phyloP scores from a whole-genome alignment of 106 monocot genomes.

The Platanthera zijinensis region DNA sequence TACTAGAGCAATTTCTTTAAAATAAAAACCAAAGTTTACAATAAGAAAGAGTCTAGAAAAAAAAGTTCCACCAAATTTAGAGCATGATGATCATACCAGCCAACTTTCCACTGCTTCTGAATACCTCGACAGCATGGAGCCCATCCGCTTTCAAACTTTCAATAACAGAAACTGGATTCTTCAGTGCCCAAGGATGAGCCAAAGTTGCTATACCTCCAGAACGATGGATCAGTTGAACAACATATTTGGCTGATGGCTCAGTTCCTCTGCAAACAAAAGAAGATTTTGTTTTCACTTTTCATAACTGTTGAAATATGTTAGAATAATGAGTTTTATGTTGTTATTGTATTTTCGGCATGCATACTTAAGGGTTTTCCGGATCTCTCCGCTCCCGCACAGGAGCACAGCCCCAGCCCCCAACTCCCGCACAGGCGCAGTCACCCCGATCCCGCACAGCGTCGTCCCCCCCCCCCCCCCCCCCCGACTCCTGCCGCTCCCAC shows the following conservation, averaged over 20 bases:
- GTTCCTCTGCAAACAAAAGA: slow-evolving; percentile 40
- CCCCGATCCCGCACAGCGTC: too few relatives aligned
- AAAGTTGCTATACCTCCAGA: slow-evolving; percentile 79
- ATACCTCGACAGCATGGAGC: slow-evolving; percentile 86
- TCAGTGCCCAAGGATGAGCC: slow-evolving; percentile 93
- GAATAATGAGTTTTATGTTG: too few relatives aligned
- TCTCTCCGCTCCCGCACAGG: too few relatives aligned
- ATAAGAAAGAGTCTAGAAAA: not conserved
- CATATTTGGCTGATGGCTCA: slow-evolving; percentile 69
- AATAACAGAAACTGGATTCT: slow-evolving; percentile 62
- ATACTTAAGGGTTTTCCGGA: too few relatives aligned
- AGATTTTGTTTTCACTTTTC: not conserved
- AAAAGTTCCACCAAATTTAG: not conserved
- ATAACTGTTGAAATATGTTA: too few relatives aligned
- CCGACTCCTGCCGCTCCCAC: too few relatives aligned
- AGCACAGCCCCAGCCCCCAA: too few relatives aligned
- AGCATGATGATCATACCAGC: slow-evolving; percentile 35
- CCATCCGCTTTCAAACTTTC: slow-evolving; percentile 62
- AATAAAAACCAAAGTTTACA: too few relatives aligned
- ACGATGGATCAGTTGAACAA: slow-evolving; percentile 56
- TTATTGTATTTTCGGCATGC: too few relatives aligned
- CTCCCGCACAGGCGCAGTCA: too few relatives aligned
- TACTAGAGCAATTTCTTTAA: too few relatives aligned
- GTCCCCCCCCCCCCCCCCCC: too few relatives aligned
- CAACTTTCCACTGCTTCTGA: slow-evolving; percentile 80